A percentile compares a stretch with the other conserved stretches of the same genome.
phyloP scores from a whole-genome alignment of 371 early-diverging fungal species.

The Apophysomyces elegans region DNA sequence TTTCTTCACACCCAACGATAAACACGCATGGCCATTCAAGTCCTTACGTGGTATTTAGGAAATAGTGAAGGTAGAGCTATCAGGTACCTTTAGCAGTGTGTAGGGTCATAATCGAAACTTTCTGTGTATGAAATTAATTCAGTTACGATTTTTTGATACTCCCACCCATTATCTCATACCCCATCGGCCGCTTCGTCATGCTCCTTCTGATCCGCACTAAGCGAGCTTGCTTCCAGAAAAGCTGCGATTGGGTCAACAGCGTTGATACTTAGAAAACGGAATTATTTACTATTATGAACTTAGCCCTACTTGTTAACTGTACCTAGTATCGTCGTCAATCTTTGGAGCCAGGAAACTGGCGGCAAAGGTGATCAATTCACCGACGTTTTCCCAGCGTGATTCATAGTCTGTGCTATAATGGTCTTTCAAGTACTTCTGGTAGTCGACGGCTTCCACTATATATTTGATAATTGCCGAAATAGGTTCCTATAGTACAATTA shows the following conservation, averaged over 20 bases:
- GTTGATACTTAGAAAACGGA: background rate
- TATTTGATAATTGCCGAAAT: constrained; percentile 22
- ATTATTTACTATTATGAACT: background rate
- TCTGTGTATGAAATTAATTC: constrained; percentile 29
- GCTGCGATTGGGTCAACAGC: constrained; percentile 23
- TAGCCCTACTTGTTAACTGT: background rate
- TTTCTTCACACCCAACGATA: constrained; percentile 53
- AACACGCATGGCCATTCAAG: constrained; percentile 72
- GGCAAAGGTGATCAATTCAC: constrained; percentile 39
- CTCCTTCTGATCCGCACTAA: constrained; percentile 27
- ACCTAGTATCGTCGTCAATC: constrained; percentile 5
- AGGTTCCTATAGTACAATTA: constrained; percentile 15
- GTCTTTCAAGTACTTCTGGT: constrained; percentile 28
- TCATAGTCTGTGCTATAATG: constrained; percentile 24
- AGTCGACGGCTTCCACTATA: constrained; percentile 28
- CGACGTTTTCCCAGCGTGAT: constrained; percentile 39
- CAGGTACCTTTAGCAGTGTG: constrained; percentile 59
- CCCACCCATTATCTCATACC: constrained; percentile 24
- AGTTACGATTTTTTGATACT: constrained; percentile 10
- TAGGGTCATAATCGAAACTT: constrained; percentile 61
- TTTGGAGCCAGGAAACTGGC: constrained; percentile 12
- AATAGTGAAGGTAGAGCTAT: background rate
- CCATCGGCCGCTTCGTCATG: constrained; percentile 37
- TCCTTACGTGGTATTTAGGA: constrained; percentile 28
- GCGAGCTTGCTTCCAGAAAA: constrained; percentile 40